These are phyloP conservation scores for Venturia nashicola DNA, from an alignment of 2,329 filamentous ascomycete genomes.

Conservation along the genomic window DNA sequence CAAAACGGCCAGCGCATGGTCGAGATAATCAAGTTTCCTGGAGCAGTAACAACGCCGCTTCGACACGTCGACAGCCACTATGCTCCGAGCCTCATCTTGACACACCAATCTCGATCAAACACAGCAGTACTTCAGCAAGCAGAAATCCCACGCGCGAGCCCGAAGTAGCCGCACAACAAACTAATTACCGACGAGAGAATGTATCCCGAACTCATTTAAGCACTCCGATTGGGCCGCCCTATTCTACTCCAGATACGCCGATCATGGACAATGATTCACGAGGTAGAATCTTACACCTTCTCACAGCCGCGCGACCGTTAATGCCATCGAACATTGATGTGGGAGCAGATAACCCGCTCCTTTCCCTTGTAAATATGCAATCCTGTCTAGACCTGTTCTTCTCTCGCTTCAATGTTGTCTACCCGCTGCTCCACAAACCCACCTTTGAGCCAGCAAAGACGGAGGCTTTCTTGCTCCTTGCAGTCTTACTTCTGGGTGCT, in stretches of 20 bases:
- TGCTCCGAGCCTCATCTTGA: background rate
- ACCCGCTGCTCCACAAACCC: constrained; percentile 46
- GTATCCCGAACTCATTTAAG: background rate
- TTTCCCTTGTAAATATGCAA: constrained; percentile 40
- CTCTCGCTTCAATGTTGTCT: constrained; percentile 46
- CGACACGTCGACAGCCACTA: background rate
- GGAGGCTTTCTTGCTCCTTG: constrained; percentile 41
- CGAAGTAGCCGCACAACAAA: background rate
- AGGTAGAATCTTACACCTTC: constrained; percentile 34
- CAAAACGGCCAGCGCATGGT: background rate
- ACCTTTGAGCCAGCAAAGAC: constrained; percentile 41
- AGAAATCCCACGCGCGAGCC: background rate
- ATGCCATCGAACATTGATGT: constrained; percentile 36
- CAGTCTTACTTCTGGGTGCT: constrained; percentile 47
- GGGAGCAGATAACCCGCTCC: constrained; percentile 36
- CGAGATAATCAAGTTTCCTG: background rate
- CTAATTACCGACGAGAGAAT: background rate
- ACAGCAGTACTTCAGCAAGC: background rate
- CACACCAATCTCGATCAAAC: background rate
- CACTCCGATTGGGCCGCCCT: background rate
- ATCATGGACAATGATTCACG: constrained; percentile 31
- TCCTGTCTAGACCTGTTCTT: constrained; percentile 49
- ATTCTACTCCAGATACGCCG: background rate
- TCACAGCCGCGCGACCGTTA: constrained; percentile 37
- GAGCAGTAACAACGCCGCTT: background rate